These are phyloP conservation scores for Geotrichum australiense DNA, from an alignment of 1,139 yeast genomes.

Conservation along the genomic window DNA sequence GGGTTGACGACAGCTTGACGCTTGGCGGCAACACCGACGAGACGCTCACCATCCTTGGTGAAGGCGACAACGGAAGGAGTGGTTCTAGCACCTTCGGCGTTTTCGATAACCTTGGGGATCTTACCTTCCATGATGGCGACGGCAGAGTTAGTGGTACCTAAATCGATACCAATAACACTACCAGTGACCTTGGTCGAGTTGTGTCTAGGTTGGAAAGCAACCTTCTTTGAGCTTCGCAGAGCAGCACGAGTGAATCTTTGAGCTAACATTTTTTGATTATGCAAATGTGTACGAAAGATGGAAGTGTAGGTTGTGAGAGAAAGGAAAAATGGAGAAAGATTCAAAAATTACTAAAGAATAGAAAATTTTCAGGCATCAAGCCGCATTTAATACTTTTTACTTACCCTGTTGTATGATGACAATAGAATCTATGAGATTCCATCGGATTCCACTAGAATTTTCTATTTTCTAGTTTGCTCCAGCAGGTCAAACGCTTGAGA, in stretches of 20 bases:
- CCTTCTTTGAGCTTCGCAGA: conserved; percentile 17
- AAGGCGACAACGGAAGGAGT: conserved; percentile 98
- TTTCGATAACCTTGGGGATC: conserved; percentile 92
- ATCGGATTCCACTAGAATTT: conserved; percentile 8
- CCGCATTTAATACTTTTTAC: not conserved
- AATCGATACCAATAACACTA: conserved; percentile 89
- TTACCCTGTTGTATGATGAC: not conserved
- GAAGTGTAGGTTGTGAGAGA: conserved; percentile 6
- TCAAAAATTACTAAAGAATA: not conserved
- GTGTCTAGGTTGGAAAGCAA: conserved; percentile 43
- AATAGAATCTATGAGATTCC: not conserved
- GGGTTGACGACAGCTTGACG: conserved; percentile 99
- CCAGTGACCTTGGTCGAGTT: conserved; percentile 37
- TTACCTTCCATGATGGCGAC: conserved; percentile 98
- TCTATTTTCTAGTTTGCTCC: not conserved
- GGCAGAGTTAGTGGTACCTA: conserved; percentile 99
- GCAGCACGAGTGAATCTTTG: conserved; percentile 19
- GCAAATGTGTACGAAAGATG: too few species aligned
- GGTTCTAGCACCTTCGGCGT: conserved; percentile 98
- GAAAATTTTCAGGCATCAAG: not conserved
- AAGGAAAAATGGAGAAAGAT: conserved; percentile 5
- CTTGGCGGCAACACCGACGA: conserved; percentile 98
- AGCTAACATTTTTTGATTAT: conserved; percentile 20
- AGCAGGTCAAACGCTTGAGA: too few species aligned
- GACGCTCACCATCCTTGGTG: conserved; percentile 91